Evolutionary conservation across 495 filamentous ascomycete genomes (phyloP).

Genomic region (Acidomyces sp.): DNA sequence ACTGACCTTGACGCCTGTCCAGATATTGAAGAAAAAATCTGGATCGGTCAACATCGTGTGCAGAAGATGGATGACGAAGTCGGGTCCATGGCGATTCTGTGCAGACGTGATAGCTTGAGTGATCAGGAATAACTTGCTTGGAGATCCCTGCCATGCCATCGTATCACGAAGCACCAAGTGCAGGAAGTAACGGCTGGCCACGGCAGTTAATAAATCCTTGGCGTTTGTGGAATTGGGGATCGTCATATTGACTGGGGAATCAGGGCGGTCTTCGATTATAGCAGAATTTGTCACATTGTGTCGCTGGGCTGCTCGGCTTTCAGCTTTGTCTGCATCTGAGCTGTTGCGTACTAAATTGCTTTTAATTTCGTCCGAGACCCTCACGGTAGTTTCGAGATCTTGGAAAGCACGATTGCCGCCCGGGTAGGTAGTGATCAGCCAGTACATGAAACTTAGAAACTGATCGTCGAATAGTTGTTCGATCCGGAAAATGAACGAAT

Average conservation of each 20-base stretch:
- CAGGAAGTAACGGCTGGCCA: background rate
- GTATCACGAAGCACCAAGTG: background rate
- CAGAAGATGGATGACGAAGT: background rate
- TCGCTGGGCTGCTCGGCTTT: too few species aligned
- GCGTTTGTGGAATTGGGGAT: too few species aligned
- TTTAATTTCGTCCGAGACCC: background rate
- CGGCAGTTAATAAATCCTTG: background rate
- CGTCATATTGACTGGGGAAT: background rate
- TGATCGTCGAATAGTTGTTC: slow-evolving; percentile 51
- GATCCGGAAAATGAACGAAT: slow-evolving; percentile 60
- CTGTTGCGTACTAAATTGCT: background rate
- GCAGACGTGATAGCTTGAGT: background rate
- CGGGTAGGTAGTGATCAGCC: slow-evolving; percentile 1
- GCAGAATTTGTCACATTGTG: too few species aligned
- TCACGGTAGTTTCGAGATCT: background rate
- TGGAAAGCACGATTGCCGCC: too few species aligned
- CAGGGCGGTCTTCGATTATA: too few species aligned
- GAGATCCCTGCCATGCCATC: background rate
- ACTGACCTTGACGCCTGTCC: too few species aligned
- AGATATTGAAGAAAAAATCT: background rate
- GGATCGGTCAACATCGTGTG: background rate
- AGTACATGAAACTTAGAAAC: slow-evolving; percentile 46
- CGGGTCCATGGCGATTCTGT: background rate
- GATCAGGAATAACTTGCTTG: background rate
- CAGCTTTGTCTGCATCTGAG: background rate